Evolutionary conservation across 306 rosid species (phyloP), one percentile per base, ranked within the genome.

Genomic region (Geum urbanum): DNA sequence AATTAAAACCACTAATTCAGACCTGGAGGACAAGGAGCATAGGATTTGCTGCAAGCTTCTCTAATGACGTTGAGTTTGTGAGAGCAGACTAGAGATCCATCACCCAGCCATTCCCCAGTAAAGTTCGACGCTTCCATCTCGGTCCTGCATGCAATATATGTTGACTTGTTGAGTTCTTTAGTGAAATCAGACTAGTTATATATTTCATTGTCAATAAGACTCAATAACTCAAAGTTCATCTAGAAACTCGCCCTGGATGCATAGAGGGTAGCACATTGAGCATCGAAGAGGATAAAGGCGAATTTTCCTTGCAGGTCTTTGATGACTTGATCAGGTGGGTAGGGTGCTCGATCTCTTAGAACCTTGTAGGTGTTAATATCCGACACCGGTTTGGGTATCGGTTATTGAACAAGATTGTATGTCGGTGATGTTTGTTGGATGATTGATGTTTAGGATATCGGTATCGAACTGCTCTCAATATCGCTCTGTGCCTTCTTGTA

Each of bases 11-110:
- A n/a, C n/a, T n/a, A n/a, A n/a, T n/a, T n/a, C n/a, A n/a, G 67
- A 83, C 87, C 89, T 0, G 81, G 80, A 72, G 92, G 92, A 77
- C 83, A 87, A 72, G 81, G n/a, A n/a, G n/a, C n/a, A n/a, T n/a
- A n/a, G n/a, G n/a, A n/a, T n/a, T 81, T 83, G 59, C 89, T 83
- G 75, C 86, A 87, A 8, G 86, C 79, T 12, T 87, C 80, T 37
- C 16, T 77, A 5, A 75, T 78, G 79, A 79, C 49, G 70, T 71
- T 64, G 63, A 72, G 79, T 49, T 83, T 72, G 72, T 79, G 69
- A 13, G 82, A 85, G 77, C 76, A 87, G 37, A 87, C 85, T 68
- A 87, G 71, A 57, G 89, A 87, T 4, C 88, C 83, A 70, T 87
- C 92, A 53, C 78, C 73, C 44, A n/a, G 85, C 78, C 78, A 82